Evolutionary conservation across 2,329 filamentous ascomycete species (phyloP).

Genomic region (Pseudogymnoascus sp.): DNA sequence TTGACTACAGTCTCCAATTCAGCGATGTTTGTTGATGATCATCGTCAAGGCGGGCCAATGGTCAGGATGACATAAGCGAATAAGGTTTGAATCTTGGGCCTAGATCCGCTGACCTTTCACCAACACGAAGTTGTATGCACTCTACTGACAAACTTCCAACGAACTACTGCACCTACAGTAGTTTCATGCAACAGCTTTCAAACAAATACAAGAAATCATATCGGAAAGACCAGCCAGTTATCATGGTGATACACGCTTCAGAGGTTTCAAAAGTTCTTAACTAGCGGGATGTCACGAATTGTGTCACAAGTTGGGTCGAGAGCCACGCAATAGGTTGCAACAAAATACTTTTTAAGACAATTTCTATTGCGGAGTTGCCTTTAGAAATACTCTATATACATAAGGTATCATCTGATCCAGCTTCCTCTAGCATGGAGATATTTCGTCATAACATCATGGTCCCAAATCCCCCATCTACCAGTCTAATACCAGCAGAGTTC

Average conservation of each 20-base stretch:
- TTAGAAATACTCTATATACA: slow-evolving; percentile 1
- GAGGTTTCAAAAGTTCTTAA: background rate
- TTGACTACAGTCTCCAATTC: slow-evolving; percentile 1
- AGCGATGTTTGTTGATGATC: slow-evolving; percentile 8
- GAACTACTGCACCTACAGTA: background rate
- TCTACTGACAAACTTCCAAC: background rate
- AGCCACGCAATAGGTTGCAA: background rate
- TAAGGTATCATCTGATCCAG: slow-evolving; percentile 4
- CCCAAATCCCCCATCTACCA: background rate
- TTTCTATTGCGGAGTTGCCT: background rate
- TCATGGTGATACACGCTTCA: background rate
- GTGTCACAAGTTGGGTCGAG: background rate
- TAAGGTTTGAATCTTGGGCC: slow-evolving; percentile 1
- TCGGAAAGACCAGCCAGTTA: background rate
- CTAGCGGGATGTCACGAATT: background rate
- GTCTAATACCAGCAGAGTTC: slow-evolving; percentile 2
- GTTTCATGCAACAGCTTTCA: background rate
- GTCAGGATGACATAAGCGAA: slow-evolving; percentile 7
- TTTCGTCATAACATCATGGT: slow-evolving; percentile 4
- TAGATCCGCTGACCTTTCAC: slow-evolving; percentile 6
- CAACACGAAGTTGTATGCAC: background rate
- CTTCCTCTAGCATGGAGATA: slow-evolving; percentile 7
- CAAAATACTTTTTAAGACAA: background rate
- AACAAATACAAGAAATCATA: background rate
- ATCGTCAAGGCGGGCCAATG: slow-evolving; percentile 7